These are phyloP conservation scores for Alternaria metachromatica DNA, from an alignment of 2,329 filamentous ascomycete genomes.

Conservation along the genomic window DNA sequence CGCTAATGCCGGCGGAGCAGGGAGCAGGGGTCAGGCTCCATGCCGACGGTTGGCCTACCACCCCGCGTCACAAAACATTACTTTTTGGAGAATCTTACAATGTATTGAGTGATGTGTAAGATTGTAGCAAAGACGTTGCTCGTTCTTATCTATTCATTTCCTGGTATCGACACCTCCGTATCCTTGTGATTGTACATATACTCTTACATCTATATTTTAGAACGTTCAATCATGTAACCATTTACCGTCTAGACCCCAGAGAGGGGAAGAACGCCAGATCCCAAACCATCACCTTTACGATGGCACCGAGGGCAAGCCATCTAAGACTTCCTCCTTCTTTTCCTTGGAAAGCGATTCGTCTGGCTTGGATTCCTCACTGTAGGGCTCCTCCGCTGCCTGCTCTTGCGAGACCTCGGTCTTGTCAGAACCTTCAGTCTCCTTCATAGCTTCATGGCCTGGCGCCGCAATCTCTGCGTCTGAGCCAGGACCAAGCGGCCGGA, in stretches of 20 bases:
- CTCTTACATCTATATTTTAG: constrained; percentile 1
- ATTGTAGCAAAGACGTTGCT: background rate
- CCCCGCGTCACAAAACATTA: constrained; percentile 1
- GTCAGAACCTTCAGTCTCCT: background rate
- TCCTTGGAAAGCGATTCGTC: constrained; percentile 3
- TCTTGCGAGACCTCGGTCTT: background rate
- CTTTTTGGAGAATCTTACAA: background rate
- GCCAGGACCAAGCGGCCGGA: constrained; percentile 40
- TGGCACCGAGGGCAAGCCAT: constrained; percentile 6
- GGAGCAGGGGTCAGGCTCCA: constrained; percentile 13
- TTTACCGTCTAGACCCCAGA: background rate
- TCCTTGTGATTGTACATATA: background rate
- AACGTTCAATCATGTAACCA: background rate
- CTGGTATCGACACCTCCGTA: background rate
- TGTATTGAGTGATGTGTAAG: background rate
- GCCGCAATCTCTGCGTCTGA: constrained; percentile 16
- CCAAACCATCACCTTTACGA: background rate
- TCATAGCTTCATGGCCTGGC: background rate
- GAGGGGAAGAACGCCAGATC: background rate
- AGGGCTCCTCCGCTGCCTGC: background rate
- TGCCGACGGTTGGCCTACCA: background rate
- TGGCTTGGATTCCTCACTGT: background rate
- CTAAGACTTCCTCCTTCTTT: constrained; percentile 5
- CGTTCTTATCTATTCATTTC: background rate
- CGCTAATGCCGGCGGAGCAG: constrained; percentile 15